Conservation (phyloP, 1,139 yeast species). For the Citeromyces hawaiiensis region DNA sequence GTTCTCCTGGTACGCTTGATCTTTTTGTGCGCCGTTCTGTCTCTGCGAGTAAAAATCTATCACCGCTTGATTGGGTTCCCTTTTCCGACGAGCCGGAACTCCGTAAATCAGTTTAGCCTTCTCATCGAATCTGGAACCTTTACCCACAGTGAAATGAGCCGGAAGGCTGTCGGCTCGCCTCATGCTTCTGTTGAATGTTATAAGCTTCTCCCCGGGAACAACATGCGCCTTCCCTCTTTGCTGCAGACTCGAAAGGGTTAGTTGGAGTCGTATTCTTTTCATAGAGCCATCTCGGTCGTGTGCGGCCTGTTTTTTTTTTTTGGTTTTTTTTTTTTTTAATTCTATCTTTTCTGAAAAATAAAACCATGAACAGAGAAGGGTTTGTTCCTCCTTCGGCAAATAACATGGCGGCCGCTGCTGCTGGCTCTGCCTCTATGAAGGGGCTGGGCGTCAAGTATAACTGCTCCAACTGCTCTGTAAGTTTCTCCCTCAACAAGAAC, state of each 20-base stretch:
- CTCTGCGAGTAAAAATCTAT: neutral
- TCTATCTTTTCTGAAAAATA: neutral
- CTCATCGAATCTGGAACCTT: neutral
- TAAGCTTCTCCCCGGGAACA: neutral
- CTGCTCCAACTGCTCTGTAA: constrained; percentile 94
- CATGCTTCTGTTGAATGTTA: neutral
- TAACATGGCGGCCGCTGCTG: constrained; percentile 58
- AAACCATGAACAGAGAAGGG: constrained; percentile 68
- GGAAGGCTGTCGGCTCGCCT: neutral
- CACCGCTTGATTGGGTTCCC: neutral
- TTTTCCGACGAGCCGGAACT: neutral
- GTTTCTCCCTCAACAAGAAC: constrained; percentile 76
- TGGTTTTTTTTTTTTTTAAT: neutral
- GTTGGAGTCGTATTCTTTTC: neutral
- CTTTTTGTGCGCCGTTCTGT: neutral
- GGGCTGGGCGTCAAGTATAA: constrained; percentile 80
- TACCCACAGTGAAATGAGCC: neutral
- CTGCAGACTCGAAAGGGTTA: neutral
- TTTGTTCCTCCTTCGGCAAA: constrained; percentile 78
- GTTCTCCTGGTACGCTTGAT: neutral
- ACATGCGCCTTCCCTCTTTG: neutral
- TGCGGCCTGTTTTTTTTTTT: neutral
- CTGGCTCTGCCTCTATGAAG: constrained; percentile 55
- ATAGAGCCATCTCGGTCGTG: neutral
- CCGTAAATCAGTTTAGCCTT: neutral